phyloP scores from a whole-genome alignment of 2,329 filamentous ascomycete species.

The Shiraia sp. region DNA sequence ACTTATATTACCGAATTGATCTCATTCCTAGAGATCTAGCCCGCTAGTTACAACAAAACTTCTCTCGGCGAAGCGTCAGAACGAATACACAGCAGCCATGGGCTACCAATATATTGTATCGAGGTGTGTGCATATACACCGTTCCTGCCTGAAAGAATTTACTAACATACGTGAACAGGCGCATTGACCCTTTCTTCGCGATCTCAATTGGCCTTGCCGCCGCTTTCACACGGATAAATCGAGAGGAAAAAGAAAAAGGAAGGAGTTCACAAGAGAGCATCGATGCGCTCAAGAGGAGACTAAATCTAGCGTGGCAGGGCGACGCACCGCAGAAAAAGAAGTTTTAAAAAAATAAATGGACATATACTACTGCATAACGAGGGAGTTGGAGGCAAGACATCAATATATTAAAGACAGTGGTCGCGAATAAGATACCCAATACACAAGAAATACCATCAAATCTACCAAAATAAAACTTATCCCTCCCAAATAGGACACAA shows the following conservation, averaged over 20 bases:
- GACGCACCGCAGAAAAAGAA: slow-evolving; percentile 8
- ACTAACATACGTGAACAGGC: slow-evolving; percentile 28
- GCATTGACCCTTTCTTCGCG: slow-evolving; percentile 55
- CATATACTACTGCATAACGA: no score
- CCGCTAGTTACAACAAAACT: not conserved
- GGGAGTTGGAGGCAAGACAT: no score
- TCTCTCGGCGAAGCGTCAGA: not conserved
- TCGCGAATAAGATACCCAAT: no score
- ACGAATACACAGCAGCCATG: slow-evolving; percentile 22
- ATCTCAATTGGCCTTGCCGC: slow-evolving; percentile 52
- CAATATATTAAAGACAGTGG: no score
- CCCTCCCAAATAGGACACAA: not conserved
- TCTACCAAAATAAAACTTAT: slow-evolving; percentile 1
- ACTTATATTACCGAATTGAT: no score
- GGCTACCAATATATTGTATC: slow-evolving; percentile 50
- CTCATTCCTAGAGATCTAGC: not conserved
- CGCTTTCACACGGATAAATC: slow-evolving; percentile 45
- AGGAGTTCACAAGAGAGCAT: slow-evolving; percentile 43
- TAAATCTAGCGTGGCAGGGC: slow-evolving; percentile 34
- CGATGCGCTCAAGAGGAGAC: slow-evolving; percentile 47
- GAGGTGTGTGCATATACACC: slow-evolving; percentile 38
- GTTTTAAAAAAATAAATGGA: not conserved
- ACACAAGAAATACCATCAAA: not conserved
- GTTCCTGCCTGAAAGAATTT: no score
- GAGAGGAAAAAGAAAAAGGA: slow-evolving; percentile 55